Conservation (phyloP, 23 red algal genomes). For the Cyanidiococcus yangmingshanensis region DNA sequence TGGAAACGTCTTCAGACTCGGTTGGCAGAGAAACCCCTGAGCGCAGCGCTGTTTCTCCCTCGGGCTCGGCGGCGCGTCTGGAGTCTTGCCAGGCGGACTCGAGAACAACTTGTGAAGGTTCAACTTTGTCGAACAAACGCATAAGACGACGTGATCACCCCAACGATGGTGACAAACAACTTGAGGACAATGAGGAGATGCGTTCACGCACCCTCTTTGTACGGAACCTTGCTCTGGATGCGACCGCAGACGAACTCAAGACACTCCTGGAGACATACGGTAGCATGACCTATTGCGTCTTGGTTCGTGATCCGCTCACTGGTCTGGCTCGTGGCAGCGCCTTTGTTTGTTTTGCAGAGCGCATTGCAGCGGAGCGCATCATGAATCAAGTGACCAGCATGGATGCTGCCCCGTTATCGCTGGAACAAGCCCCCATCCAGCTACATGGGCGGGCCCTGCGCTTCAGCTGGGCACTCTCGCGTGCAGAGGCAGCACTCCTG, state of each 20-base stretch:
- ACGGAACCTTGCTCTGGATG: not conserved
- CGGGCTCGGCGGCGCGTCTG: not conserved
- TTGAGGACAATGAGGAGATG: not conserved
- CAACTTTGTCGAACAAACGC: no score
- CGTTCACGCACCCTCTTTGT: not conserved
- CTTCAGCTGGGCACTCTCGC: not conserved
- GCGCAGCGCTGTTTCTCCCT: not conserved
- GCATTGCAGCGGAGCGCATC: not conserved
- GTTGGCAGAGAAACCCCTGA: not conserved
- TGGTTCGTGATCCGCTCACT: not conserved
- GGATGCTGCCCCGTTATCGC: not conserved
- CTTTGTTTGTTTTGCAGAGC: not conserved
- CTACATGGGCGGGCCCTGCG: not conserved
- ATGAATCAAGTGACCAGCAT: not conserved
- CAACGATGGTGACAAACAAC: not conserved
- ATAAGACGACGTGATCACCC: not conserved
- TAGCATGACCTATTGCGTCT: not conserved
- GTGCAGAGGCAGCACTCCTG: not conserved
- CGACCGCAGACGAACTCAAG: not conserved
- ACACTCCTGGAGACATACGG: not conserved
- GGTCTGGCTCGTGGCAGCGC: not conserved
- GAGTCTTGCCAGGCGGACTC: not conserved
- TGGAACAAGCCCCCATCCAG: not conserved
- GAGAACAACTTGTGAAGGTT: no score
- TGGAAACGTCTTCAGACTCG: not conserved